These are phyloP conservation scores for Phoenix dactylifera DNA, from an alignment of 176 grass and related monocot species.

Conservation along the genomic window DNA sequence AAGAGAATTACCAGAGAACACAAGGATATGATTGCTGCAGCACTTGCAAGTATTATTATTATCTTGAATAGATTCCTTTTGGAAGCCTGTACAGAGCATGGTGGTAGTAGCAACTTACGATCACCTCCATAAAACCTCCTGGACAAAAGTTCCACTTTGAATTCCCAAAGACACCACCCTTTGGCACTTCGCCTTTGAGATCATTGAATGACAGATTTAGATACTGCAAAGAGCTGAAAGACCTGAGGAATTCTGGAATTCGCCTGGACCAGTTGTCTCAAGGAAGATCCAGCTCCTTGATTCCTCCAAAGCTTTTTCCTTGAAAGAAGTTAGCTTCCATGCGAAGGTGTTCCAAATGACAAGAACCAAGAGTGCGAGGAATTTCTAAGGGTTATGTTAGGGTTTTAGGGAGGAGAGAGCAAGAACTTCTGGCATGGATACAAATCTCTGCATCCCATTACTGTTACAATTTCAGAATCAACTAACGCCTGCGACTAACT, in stretches of 20 bases:
- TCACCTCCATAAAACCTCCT: too few species aligned
- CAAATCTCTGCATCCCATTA: background rate
- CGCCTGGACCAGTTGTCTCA: too few species aligned
- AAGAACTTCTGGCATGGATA: background rate
- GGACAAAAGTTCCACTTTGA: background rate
- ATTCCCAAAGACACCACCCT: conserved; percentile 4
- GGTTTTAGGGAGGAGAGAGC: too few species aligned
- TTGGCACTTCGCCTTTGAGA: conserved; percentile 6
- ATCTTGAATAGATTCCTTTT: too few species aligned
- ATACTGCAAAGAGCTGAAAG: background rate
- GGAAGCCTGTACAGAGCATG: too few species aligned
- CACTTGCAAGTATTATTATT: too few species aligned
- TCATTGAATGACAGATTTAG: conserved; percentile 20
- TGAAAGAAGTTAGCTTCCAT: background rate
- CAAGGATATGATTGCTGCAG: too few species aligned
- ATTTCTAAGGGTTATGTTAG: background rate
- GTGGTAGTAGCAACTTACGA: too few species aligned
- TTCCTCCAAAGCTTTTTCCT: background rate
- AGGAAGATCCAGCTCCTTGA: background rate
- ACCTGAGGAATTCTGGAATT: background rate
- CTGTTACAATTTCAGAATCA: too few species aligned
- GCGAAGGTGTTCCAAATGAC: background rate
- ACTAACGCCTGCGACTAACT: too few species aligned
- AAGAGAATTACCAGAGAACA: too few species aligned
- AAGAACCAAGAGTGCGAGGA: background rate